Conservation (phyloP, 768 basidiomycete species). For the Gymnopilus dilepis region DNA sequence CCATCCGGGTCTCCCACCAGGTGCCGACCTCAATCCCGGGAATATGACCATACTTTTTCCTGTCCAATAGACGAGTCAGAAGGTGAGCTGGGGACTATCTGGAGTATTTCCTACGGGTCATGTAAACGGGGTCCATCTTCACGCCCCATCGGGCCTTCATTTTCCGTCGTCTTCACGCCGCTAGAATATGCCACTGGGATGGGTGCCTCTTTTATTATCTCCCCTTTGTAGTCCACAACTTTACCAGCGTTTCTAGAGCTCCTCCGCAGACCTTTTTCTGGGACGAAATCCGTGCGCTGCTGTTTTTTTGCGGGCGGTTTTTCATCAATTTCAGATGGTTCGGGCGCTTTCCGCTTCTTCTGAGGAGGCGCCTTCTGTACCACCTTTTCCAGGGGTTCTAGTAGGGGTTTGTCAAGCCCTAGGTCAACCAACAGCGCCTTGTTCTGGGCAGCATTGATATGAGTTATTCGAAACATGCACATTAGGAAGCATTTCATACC, state of each 20-base stretch:
- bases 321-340: slow-evolving; percentile 18
- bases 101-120: slow-evolving; percentile 52
- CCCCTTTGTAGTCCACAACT: slow-evolving; percentile 56
- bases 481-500: slow-evolving; percentile 31
- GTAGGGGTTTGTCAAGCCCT: slow-evolving; percentile 50
- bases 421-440: slow-evolving; percentile 44
- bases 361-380: slow-evolving; percentile 30
- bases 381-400: slow-evolving; percentile 52
- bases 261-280: slow-evolving; percentile 51
- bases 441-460: slow-evolving; percentile 39
- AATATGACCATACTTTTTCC: slow-evolving; percentile 82
- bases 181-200: slow-evolving; percentile 44
- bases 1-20: slow-evolving; percentile 79
- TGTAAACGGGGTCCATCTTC: slow-evolving; percentile 41
- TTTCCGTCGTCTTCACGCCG: slow-evolving; percentile 40
- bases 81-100: neutral
- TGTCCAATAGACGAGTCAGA: slow-evolving; percentile 28
- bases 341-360: slow-evolving; percentile 48
- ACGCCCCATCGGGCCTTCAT: slow-evolving; percentile 43
- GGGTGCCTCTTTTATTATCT: slow-evolving; percentile 40
- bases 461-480: neutral
- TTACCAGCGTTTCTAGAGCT: slow-evolving; percentile 72
- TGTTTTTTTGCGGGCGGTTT: slow-evolving; percentile 32
- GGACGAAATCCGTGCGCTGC: slow-evolving; percentile 34
- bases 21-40: slow-evolving; percentile 80